These are phyloP conservation scores for Candida krabiensis DNA, from an alignment of 805 yeast species.

Conservation along the genomic window DNA sequence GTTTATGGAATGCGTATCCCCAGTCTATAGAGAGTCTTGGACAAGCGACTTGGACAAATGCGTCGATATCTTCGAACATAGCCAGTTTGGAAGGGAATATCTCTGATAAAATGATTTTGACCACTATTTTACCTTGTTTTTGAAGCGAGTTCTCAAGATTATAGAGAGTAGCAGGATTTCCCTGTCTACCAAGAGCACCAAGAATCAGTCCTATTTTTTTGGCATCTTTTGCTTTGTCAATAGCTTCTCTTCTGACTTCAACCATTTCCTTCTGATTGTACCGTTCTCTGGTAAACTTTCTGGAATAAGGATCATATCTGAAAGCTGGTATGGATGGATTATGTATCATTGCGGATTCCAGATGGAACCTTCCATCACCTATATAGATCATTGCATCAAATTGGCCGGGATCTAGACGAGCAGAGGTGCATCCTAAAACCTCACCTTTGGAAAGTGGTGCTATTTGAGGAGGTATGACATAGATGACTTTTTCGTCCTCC, in stretches of 20 bases:
- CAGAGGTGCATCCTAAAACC: slow-evolving; percentile 94
- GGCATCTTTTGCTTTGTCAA: slow-evolving; percentile 57
- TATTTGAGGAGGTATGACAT: slow-evolving; percentile 83
- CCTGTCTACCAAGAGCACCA: slow-evolving; percentile 96
- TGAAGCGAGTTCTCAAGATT: slow-evolving; percentile 58
- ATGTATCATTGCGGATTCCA: slow-evolving; percentile 96
- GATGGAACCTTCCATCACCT: slow-evolving; percentile 95
- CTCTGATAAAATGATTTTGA: slow-evolving; percentile 84
- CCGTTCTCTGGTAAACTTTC: slow-evolving; percentile 85
- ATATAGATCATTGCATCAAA: slow-evolving; percentile 82
- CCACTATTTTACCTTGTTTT: slow-evolving; percentile 61
- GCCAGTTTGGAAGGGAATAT: slow-evolving; percentile 91
- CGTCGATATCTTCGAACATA: slow-evolving; percentile 90
- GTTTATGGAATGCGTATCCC: slow-evolving; percentile 96
- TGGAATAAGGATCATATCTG: slow-evolving; percentile 92
- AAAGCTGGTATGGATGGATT: slow-evolving; percentile 91
- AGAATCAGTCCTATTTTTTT: slow-evolving; percentile 78
- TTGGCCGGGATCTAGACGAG: slow-evolving; percentile 63
- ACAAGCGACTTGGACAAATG: slow-evolving; percentile 96
- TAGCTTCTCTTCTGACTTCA: slow-evolving; percentile 70
- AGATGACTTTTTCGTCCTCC: slow-evolving; percentile 43
- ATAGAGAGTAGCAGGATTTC: slow-evolving; percentile 74
- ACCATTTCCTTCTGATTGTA: slow-evolving; percentile 87
- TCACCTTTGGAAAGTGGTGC: slow-evolving; percentile 94
- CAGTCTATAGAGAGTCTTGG: slow-evolving; percentile 95